Evolutionary conservation across 2,329 filamentous ascomycete genomes (phyloP), one percentile per base, ranked within the genome.

Genomic region (Huntiella savannae): DNA sequence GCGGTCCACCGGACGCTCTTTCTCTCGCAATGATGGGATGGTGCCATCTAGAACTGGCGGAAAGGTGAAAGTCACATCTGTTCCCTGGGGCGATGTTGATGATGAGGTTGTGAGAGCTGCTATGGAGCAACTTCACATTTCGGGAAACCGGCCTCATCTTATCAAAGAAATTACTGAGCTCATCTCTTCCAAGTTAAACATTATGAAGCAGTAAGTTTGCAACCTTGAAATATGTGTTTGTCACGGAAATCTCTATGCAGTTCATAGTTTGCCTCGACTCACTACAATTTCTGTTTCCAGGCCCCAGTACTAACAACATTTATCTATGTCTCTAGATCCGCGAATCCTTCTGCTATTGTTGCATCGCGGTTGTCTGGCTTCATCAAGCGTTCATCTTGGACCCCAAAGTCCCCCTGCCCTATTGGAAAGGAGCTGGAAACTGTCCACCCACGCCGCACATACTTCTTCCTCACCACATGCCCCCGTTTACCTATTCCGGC

Each of bases 91-190:
- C 53, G 75, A 77, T 35, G 87, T 96, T 62, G 85, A 87, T 58
- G 91, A 98, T 61, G 86, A 94, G 57, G 93, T 98, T 55, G 88
- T 98, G 44, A 80, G 92, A 58, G 85, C 77, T 12, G 85, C 92
- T 42, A 84, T 96, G 56, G 65, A 83, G 54, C 86, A 93, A 63
- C 68, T 98, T 47, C 79, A 94, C 61, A 81, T 81, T 59, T 92
- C 87, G 1, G 82, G 78, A 51, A 98, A 98, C 63, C 73, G 87
- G 47, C 91, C 91, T 47, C 88, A 95, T 62, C 70, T 96, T 28
- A 85, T 96, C 52, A 95, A 94, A 64, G 88, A 96, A 63, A 73
- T 98, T 40, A 85, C 87, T 45, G 73, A 77, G 11, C 73, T 92
- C 44, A 70, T 96, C 50, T 75, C 82, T 54, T 74, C 75, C 51